phyloP scores from a whole-genome alignment of 2,329 filamentous ascomycete genomes.

The Sporothrix sp. region DNA sequence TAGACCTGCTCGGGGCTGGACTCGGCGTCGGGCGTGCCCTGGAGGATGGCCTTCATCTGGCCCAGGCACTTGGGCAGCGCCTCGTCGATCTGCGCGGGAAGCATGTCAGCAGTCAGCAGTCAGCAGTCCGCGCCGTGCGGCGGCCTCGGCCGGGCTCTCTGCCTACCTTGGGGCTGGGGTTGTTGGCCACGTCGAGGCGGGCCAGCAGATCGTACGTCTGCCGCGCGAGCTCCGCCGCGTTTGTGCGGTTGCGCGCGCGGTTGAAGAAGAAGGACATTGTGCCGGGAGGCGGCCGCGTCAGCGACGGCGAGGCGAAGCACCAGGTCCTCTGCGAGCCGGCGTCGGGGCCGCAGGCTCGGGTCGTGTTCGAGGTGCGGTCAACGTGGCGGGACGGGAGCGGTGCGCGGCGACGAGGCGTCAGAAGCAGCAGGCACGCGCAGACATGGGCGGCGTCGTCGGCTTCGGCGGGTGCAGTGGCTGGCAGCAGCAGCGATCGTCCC shows the following conservation, averaged over 20 bases:
- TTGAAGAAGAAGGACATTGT: constrained; percentile 22
- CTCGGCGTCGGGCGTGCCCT: constrained; percentile 86
- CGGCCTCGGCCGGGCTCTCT: background rate
- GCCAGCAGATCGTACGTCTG: constrained; percentile 20
- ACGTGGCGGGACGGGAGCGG: background rate
- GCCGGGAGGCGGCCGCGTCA: background rate
- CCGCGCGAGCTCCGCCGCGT: constrained; percentile 19
- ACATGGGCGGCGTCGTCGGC: background rate
- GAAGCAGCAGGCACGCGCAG: background rate
- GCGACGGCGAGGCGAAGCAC: background rate
- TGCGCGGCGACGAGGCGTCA: too few species aligned
- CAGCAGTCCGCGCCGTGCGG: background rate
- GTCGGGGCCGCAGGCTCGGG: background rate
- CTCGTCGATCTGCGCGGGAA: constrained; percentile 60
- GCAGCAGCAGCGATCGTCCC: background rate
- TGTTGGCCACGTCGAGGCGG: constrained; percentile 15
- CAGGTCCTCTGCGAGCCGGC: background rate
- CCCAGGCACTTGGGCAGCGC: constrained; percentile 65
- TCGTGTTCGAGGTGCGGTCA: background rate
- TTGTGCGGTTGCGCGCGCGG: constrained; percentile 19
- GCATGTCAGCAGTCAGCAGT: background rate
- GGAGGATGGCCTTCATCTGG: constrained; percentile 87
- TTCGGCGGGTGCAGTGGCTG: background rate
- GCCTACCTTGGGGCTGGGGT: constrained; percentile 12
- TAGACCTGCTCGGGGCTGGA: constrained; percentile 80